Evolutionary conservation across 2,329 filamentous ascomycete species (phyloP).

Genomic region (Apiospora arundinis): DNA sequence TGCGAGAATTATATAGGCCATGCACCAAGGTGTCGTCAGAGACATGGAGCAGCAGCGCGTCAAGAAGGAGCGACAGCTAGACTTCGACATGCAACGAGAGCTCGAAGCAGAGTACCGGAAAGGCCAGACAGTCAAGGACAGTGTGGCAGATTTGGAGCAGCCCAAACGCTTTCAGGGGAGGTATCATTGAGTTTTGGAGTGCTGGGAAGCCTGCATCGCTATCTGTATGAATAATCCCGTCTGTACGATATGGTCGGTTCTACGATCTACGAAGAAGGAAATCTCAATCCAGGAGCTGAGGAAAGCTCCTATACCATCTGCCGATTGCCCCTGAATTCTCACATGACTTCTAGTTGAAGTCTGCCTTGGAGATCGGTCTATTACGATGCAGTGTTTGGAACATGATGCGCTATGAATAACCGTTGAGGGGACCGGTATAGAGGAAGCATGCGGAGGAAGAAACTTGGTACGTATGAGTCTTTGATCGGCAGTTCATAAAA

Average conservation of each 20-base stretch:
- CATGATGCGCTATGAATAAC: background rate
- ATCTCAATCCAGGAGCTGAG: background rate
- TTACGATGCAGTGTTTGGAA: background rate
- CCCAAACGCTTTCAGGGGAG: constrained; percentile 26
- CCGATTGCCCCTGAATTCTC: background rate
- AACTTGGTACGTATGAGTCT: background rate
- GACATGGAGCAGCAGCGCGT: constrained; percentile 93
- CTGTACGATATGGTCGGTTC: constrained; percentile 4
- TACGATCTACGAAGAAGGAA: background rate
- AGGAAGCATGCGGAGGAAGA: background rate
- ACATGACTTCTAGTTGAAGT: background rate
- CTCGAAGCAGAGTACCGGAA: constrained; percentile 91
- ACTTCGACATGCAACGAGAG: constrained; percentile 89
- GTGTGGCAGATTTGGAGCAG: constrained; percentile 14
- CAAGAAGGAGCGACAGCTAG: constrained; percentile 88
- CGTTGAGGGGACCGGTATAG: background rate
- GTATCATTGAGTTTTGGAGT: constrained; percentile 22
- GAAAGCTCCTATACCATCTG: background rate
- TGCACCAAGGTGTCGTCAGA: constrained; percentile 93
- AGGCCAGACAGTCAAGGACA: constrained; percentile 72
- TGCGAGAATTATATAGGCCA: constrained; percentile 64
- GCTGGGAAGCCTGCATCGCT: background rate
- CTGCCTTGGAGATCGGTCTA: background rate
- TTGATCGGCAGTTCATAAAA: background rate
- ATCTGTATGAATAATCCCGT: background rate